Evolutionary conservation across 2,329 filamentous ascomycete genomes (phyloP), one percentile per base, ranked within the genome.

Genomic region (Claviceps lovelessii): DNA sequence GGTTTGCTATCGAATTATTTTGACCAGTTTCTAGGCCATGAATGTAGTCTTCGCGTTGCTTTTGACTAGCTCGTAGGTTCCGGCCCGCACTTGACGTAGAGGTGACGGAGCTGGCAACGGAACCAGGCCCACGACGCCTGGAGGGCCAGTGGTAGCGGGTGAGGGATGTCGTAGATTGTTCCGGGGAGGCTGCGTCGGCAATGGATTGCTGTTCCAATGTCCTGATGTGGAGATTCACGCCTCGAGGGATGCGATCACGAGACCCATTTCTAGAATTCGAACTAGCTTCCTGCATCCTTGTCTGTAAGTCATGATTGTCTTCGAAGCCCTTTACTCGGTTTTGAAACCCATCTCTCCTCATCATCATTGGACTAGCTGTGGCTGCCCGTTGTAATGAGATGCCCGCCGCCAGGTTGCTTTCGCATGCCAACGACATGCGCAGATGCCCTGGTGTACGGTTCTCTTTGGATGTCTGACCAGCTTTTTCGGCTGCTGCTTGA

Each of bases 31-130:
- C 89, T 1, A 95, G 72, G 65, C 88, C 93, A 69, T 83, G 88
- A 59, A 95, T 90, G 64, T 93, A 94, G 59, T 90, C 84, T 61
- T 94, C 87, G 41, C 88, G 78, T 59, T 81, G 88, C 58, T 83
- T 79, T 51, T 68, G 73, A 58, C 72, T 76, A 54, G 75, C 60
- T 13, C 81, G 73, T 58, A 78, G 64, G 61, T 74, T 76, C 55
- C 75, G 72, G 19, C 72, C 71, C 31, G 74, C 70, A 53, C 76
- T 80, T 0, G 78, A 81, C 35, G 70, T 71, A 28, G 80, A 81
- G 1, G 79, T 79, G 35, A 79, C 71, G 5, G 79, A 81, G 60
- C 80, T 78, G 5, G 77, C 68, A 4, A 80, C 73, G 0, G 81
- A 84, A 1, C 72, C 78, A 1, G 78, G 73, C 10, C 76, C 76